Evolutionary conservation across 108 stramenopile species (phyloP).

Genomic region (Pelagomonas calceolata): DNA sequence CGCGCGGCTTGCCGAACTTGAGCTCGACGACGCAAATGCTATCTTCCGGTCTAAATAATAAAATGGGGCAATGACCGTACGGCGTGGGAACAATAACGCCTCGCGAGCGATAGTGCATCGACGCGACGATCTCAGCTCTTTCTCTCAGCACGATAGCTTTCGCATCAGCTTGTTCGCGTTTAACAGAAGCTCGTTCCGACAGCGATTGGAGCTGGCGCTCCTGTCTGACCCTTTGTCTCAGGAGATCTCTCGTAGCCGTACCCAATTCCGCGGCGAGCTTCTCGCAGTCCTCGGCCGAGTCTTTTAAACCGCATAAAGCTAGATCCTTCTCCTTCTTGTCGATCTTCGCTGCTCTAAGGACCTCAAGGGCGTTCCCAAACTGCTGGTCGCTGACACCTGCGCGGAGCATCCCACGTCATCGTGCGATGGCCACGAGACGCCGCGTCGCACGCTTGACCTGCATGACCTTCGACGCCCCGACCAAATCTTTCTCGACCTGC

Average conservation of each 20-base stretch:
- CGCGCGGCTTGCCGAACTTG: slow-evolving; percentile 22
- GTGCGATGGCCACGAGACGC: slow-evolving; percentile 5
- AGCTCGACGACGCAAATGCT: slow-evolving; percentile 24
- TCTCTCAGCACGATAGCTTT: slow-evolving; percentile 7
- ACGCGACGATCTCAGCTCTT: slow-evolving; percentile 11
- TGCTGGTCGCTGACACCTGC: slow-evolving; percentile 9
- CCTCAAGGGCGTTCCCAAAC: slow-evolving; percentile 21
- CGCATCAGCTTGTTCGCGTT: slow-evolving; percentile 1
- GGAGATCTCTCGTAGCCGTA: slow-evolving; percentile 21
- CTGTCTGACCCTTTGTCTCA: slow-evolving; percentile 21
- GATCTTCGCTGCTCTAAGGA: slow-evolving; percentile 21
- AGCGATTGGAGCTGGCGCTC: slow-evolving; percentile 16
- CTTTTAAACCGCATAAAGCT: slow-evolving; percentile 18
- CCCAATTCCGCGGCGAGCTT: slow-evolving; percentile 21
- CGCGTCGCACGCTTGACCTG: neutral
- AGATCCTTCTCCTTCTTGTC: slow-evolving; percentile 29
- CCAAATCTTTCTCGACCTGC: slow-evolving; percentile 15
- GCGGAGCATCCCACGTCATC: too few relatives aligned
- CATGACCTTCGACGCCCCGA: slow-evolving; percentile 1
- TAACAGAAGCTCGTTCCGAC: slow-evolving; percentile 9
- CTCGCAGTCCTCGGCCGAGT: slow-evolving; percentile 18
- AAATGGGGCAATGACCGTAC: slow-evolving; percentile 19
- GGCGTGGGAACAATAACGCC: slow-evolving; percentile 23
- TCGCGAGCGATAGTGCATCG: slow-evolving; percentile 32
- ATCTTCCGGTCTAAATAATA: slow-evolving; percentile 30